phyloP scores from a whole-genome alignment of 768 basidiomycete genomes.

The Sarcomyxa edulis region DNA sequence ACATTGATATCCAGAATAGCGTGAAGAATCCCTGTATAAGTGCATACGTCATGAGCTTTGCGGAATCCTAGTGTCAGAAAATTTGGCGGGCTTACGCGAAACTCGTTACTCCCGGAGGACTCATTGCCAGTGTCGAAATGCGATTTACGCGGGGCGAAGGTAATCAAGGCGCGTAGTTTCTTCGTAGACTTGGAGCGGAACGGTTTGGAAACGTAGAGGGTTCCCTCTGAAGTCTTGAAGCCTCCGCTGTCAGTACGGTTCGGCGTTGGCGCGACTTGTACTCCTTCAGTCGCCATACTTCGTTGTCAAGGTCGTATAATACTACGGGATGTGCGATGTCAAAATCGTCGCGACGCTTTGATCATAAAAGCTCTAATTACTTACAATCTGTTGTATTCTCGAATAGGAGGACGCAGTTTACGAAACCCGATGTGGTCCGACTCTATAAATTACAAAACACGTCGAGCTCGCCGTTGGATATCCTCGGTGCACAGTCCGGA shows the following conservation, averaged over 20 bases:
- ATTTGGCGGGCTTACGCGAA: conserved; percentile 49
- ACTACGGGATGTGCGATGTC: too few relatives aligned
- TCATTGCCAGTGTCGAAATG: conserved; percentile 81
- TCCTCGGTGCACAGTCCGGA: too few relatives aligned
- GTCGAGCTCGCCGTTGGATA: too few relatives aligned
- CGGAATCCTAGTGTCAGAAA: conserved; percentile 1
- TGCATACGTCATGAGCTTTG: conserved; percentile 2
- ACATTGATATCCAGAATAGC: conserved; percentile 90
- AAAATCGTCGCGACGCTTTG: too few relatives aligned
- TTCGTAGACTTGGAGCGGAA: conserved; percentile 70
- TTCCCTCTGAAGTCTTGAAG: conserved; percentile 56
- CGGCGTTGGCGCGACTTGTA: conserved; percentile 1
- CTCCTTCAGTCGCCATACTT: conserved; percentile 2
- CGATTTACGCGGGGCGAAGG: conserved; percentile 83
- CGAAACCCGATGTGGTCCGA: too few relatives aligned
- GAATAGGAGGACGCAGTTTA: too few relatives aligned
- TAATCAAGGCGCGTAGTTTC: conserved; percentile 76
- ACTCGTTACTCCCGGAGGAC: conserved; percentile 72
- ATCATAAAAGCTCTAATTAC: too few relatives aligned
- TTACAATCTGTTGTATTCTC: too few relatives aligned
- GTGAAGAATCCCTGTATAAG: conserved; percentile 79
- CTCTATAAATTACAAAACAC: too few relatives aligned
- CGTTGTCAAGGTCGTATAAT: too few relatives aligned
- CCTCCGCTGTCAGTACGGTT: conserved; percentile 31
- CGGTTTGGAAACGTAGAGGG: conserved; percentile 70